phyloP scores from a whole-genome alignment of 2,329 filamentous ascomycete genomes.

The Sphaerulina musiva region DNA sequence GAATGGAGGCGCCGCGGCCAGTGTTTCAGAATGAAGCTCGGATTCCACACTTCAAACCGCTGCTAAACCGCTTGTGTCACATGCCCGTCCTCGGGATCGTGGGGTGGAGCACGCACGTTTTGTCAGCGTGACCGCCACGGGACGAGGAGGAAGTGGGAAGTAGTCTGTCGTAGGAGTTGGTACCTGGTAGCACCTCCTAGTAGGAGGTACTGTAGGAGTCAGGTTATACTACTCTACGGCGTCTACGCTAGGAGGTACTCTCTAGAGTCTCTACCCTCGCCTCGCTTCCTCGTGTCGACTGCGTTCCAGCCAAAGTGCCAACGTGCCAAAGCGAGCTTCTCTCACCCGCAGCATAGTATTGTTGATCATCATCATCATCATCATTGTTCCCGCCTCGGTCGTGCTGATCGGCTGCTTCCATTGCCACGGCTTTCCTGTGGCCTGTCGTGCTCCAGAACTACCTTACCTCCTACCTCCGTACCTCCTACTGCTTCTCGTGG shows the following conservation, averaged over 20 bases:
- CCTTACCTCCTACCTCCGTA: not conserved
- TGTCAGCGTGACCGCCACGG: not conserved
- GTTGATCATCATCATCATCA: no score
- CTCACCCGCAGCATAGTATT: slow-evolving; percentile 2
- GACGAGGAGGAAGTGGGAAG: no score
- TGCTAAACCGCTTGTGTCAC: slow-evolving; percentile 9
- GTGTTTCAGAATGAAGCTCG: slow-evolving; percentile 9
- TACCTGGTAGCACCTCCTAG: no score
- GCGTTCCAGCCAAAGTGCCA: no score
- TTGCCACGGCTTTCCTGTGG: slow-evolving; percentile 9
- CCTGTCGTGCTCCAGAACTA: no score
- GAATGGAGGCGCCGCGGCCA: slow-evolving; percentile 12
- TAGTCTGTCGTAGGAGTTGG: no score
- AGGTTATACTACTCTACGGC: no score
- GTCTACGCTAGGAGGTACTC: no score
- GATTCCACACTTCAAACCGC: slow-evolving; percentile 6
- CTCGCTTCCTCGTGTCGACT: not conserved
- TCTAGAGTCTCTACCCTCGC: not conserved
- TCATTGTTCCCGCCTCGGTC: not conserved
- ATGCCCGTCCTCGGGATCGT: slow-evolving; percentile 1
- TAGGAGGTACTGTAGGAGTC: no score
- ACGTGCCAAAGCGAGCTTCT: not conserved
- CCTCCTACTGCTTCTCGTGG: slow-evolving; percentile 1
- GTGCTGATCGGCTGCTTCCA: slow-evolving; percentile 4
- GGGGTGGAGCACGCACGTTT: slow-evolving; percentile 7